phyloP scores from a whole-genome alignment of 495 filamentous ascomycete species.

The Trichoderma asperelloides region DNA sequence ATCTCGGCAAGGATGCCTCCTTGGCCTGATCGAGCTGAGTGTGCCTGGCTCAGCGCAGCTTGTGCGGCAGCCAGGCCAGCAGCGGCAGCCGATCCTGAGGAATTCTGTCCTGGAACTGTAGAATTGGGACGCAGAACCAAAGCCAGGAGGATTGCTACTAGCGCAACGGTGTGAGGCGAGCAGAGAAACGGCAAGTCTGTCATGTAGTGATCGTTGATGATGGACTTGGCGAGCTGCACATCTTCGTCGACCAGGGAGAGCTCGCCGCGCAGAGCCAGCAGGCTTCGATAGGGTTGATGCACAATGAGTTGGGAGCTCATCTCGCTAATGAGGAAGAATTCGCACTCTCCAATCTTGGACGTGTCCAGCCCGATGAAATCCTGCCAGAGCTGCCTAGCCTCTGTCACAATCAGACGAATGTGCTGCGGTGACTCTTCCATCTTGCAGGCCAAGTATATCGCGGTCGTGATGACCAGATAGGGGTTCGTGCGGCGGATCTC shows the following conservation, averaged over 20 bases:
- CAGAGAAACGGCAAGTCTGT: slow-evolving; percentile 86
- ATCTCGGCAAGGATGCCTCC: slow-evolving; percentile 4
- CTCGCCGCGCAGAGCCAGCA: slow-evolving; percentile 61
- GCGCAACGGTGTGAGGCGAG: slow-evolving; percentile 80
- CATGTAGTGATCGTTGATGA: slow-evolving; percentile 95
- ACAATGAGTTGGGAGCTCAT: slow-evolving; percentile 91
- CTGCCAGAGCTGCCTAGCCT: slow-evolving; percentile 85
- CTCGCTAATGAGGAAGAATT: slow-evolving; percentile 91
- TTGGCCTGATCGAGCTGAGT: slow-evolving; percentile 13
- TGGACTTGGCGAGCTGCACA: slow-evolving; percentile 63
- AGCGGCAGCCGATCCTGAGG: slow-evolving; percentile 27
- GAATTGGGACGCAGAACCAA: slow-evolving; percentile 59
- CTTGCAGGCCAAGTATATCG: slow-evolving; percentile 92
- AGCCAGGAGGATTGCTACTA: slow-evolving; percentile 82
- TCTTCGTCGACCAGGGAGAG: slow-evolving; percentile 73
- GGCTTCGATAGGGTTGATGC: slow-evolving; percentile 91
- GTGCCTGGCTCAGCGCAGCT: slow-evolving; percentile 15
- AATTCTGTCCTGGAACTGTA: slow-evolving; percentile 25
- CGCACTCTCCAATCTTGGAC: slow-evolving; percentile 88
- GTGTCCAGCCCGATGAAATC: slow-evolving; percentile 74
- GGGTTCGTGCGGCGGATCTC: slow-evolving; percentile 91
- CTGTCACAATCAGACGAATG: slow-evolving; percentile 76
- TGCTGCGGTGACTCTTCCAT: slow-evolving; percentile 98
- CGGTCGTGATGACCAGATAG: slow-evolving; percentile 82
- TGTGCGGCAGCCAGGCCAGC: slow-evolving; percentile 21